phyloP scores from a whole-genome alignment of 441 rosid species.

The Arabidopsis hybrid region DNA sequence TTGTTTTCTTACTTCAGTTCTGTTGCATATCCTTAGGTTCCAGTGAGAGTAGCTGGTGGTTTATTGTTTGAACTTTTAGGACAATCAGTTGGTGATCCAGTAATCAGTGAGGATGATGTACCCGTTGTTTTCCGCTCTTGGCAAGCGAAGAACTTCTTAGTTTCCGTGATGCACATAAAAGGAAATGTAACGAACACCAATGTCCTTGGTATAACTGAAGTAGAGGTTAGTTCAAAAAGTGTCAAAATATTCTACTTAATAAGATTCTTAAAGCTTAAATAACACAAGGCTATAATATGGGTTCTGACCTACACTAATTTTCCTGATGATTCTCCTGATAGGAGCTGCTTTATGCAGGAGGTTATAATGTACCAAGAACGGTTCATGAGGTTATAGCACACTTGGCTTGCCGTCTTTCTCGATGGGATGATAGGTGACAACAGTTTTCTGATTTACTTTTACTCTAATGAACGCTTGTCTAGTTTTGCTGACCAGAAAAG shows the following conservation, averaged over 20 bases:
- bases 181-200: conserved; percentile 61
- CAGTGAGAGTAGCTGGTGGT: conserved; percentile 98
- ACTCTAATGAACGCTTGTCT: background rate
- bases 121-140: conserved; percentile 93
- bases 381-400: conserved; percentile 91
- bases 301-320: background rate
- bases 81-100: conserved; percentile 97
- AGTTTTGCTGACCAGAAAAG: conserved; percentile 3
- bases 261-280: conserved; percentile 10
- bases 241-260: conserved; percentile 5
- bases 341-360: conserved; percentile 91
- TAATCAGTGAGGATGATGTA: conserved; percentile 85
- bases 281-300: conserved; percentile 5
- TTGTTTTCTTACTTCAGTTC: conserved; percentile 7
- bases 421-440: conserved; percentile 96
- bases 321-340: conserved; percentile 30
- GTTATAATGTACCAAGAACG: conserved; percentile 81
- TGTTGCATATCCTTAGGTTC: conserved; percentile 59
- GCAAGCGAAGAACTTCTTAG: conserved; percentile 90
- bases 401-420: conserved; percentile 77
- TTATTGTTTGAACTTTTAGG: conserved; percentile 95
- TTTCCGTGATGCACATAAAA: conserved; percentile 84
- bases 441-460: conserved; percentile 16
- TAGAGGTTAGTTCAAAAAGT: conserved; percentile 69
- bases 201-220: conserved; percentile 85